Conservation (phyloP, 305 asterid species). For the Fraxinus angustifolia region DNA sequence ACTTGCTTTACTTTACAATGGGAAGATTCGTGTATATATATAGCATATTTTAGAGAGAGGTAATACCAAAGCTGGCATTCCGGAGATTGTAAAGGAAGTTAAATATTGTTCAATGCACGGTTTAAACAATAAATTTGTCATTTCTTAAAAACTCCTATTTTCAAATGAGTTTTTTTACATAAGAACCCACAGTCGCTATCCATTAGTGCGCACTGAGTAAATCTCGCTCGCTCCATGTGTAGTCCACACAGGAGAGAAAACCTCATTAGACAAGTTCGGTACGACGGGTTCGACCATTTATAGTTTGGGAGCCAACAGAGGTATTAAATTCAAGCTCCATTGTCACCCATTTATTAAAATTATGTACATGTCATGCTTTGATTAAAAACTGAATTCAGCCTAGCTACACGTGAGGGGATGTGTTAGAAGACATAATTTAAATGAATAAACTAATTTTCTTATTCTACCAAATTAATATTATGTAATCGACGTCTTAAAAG, state of each 20-base stretch:
- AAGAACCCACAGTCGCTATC: no score
- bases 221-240: no score
- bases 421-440: neutral
- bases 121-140: neutral
- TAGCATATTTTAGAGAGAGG: neutral
- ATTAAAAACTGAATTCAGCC: neutral
- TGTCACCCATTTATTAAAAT: neutral
- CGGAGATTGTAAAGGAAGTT: neutral
- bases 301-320: neutral
- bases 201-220: no score
- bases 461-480: neutral
- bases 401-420: neutral
- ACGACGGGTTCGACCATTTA: no score
- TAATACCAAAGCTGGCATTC: slow-evolving; percentile 8
- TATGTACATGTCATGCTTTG: neutral
- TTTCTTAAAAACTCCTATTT: neutral
- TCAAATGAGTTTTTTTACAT: neutral
- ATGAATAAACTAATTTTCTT: neutral
- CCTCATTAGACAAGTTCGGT: no score
- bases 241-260: no score
- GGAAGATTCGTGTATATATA: slow-evolving; percentile 15
- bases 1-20: neutral
- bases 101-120: neutral
- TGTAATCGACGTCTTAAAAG: neutral
- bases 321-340: neutral